Conservation (phyloP, 164 flowering plant species). For the Magnolia sinica region DNA sequence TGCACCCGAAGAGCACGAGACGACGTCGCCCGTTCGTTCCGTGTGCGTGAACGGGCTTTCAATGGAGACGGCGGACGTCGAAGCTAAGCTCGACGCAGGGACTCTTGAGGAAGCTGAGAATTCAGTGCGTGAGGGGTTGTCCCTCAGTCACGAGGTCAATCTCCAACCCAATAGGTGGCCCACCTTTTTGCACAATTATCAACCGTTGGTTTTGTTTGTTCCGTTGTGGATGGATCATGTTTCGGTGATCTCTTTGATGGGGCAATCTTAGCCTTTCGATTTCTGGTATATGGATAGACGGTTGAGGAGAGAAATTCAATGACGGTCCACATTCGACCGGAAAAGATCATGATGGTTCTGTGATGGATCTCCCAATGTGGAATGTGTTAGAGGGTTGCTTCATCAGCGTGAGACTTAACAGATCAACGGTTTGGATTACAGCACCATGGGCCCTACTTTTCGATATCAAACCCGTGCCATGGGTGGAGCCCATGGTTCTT, state of each 20-base stretch:
- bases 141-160: conserved; percentile 84
- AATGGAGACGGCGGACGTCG: conserved; percentile 59
- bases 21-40: conserved; percentile 28
- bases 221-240: neutral
- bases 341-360: too few relatives aligned
- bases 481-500: neutral
- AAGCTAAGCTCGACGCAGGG: conserved; percentile 87
- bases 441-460: neutral
- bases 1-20: neutral
- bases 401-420: too few relatives aligned
- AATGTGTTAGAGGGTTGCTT: too few relatives aligned
- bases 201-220: too few relatives aligned
- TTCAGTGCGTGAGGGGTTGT: conserved; percentile 79
- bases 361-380: too few relatives aligned
- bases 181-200: neutral
- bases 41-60: conserved; percentile 68
- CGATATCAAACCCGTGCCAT: neutral
- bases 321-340: neutral
- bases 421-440: neutral
- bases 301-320: neutral
- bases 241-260: neutral
- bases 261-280: neutral
- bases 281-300: neutral
- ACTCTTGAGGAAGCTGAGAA: conserved; percentile 91
- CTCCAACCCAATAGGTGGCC: neutral